phyloP scores from a whole-genome alignment of 2,329 filamentous ascomycete genomes.

The Alternaria gaisen region DNA sequence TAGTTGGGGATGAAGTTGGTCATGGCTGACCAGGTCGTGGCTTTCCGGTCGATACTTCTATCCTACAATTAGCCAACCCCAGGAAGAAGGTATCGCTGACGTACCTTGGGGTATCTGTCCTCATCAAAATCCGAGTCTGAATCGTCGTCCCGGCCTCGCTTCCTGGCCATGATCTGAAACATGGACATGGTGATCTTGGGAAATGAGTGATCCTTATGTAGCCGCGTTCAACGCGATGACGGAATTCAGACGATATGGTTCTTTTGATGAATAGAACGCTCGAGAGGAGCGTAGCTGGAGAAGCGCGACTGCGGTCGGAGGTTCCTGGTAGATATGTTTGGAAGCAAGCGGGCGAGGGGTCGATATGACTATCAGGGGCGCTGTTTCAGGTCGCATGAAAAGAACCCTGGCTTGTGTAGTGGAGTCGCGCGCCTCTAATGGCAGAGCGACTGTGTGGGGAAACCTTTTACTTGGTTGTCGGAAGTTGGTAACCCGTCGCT shows the following conservation, averaged over 20 bases:
- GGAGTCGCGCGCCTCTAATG: constrained; percentile 24
- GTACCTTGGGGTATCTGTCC: constrained; percentile 43
- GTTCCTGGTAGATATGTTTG: constrained; percentile 41
- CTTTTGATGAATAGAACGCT: constrained; percentile 17
- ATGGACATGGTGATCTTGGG: constrained; percentile 39
- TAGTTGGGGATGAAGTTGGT: constrained; percentile 28
- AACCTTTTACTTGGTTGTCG: constrained; percentile 5
- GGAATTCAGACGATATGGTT: constrained; percentile 23
- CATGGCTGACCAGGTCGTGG: constrained; percentile 29
- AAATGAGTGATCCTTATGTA: constrained; percentile 5
- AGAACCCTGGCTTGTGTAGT: constrained; percentile 22
- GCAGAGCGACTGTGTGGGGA: constrained; percentile 23
- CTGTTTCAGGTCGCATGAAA: constrained; percentile 47
- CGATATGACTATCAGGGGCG: constrained; percentile 42
- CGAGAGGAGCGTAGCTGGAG: constrained; percentile 23
- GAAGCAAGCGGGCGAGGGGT: constrained; percentile 36
- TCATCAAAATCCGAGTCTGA: constrained; percentile 45
- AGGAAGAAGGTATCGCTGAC: constrained; percentile 10
- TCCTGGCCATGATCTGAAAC: constrained; percentile 40
- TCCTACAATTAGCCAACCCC: constrained; percentile 18
- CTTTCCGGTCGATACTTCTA: constrained; percentile 45
- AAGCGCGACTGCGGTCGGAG: constrained; percentile 22
- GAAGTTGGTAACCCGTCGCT: constrained; percentile 14
- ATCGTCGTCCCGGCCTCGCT: constrained; percentile 47
- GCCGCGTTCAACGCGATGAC: constrained; percentile 33